Base-by-base conservation (phyloP, 78 protist genomes). In the Cavenderia fasciculata region DNA sequence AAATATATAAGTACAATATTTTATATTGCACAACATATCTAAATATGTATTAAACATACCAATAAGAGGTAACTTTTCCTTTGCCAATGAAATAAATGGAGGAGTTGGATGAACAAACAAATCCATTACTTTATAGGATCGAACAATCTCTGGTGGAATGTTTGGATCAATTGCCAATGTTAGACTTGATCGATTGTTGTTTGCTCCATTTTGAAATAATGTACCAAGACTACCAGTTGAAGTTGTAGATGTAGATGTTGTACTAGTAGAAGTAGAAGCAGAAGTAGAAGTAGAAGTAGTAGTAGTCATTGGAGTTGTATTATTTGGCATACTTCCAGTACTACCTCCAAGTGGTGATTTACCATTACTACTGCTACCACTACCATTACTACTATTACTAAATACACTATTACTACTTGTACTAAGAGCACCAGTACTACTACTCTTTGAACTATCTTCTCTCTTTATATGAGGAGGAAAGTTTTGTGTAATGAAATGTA, bases 91-190 rank as follows among this genome's bases (percentile, higher is more conserved):
- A 8, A 79, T 79, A 43, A 79, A 68, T n/a, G 76, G 76, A 31
- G 88, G 68, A 49, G 88, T 49, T 36, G 88, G 77, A 54, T 79
- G 88, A 8, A 79, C 27, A 25, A 79, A 79, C 19, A 79, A 18
- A 29, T 79, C 63, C 88, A 79, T 79, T 16, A 79, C 88, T 54
- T 54, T 79, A 4, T 79, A 59, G 46, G 88, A 79, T 68, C 66
- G 63, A 12, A 79, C 33, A 34, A 66, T 23, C 8, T 69, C 77
- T 11, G 56, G 36, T 21, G 88, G 63, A 10, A 57, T 46, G 8
- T 7, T 4, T 18, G 61, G 34, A 29, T n/a, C 25, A 21, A 44
- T 31, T 14, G 3, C 25, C 34, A 23, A 27, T 31, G 12, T 2
- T 61, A 0, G 19, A 23, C 21, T 61, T 44, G 21, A 61, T 61